Evolutionary conservation across 108 stramenopile species (phyloP).

Genomic region (Nitzschia sp.): DNA sequence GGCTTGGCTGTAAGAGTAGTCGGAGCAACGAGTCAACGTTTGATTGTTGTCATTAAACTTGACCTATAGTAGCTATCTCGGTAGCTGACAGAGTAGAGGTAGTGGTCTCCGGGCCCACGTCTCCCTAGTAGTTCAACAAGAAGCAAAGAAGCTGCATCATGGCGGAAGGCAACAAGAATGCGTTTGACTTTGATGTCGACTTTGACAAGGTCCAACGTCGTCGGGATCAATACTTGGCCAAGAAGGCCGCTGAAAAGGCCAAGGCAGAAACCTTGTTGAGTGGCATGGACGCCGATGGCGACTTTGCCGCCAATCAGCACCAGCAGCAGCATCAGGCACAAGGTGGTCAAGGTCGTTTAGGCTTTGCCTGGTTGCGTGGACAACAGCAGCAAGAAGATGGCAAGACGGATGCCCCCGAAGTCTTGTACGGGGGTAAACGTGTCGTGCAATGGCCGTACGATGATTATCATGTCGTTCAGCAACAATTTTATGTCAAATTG

Average conservation of each 20-base stretch:
- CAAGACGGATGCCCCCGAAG: slow-evolving; percentile 8
- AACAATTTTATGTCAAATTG: slow-evolving; percentile 71
- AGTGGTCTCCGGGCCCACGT: too few species aligned
- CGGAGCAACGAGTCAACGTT: too few species aligned
- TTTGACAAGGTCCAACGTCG: slow-evolving; percentile 48
- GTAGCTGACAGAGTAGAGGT: too few species aligned
- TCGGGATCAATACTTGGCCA: slow-evolving; percentile 38
- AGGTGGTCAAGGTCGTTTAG: neutral
- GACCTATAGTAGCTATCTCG: too few species aligned
- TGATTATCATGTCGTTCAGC: slow-evolving; percentile 81
- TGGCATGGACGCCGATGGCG: slow-evolving; percentile 37
- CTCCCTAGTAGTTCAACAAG: too few species aligned
- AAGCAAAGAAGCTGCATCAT: too few species aligned
- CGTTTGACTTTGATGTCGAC: slow-evolving; percentile 57
- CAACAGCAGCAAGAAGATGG: neutral
- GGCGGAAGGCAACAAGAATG: slow-evolving; percentile 21
- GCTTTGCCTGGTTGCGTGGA: neutral
- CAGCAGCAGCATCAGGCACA: neutral
- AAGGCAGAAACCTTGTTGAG: slow-evolving; percentile 23
- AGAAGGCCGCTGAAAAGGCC: slow-evolving; percentile 40
- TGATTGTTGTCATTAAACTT: too few species aligned
- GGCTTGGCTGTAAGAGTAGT: too few species aligned
- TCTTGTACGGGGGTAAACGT: slow-evolving; percentile 35
- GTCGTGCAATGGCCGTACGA: slow-evolving; percentile 79
- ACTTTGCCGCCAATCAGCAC: neutral